Evolutionary conservation across 2,329 filamentous ascomycete genomes (phyloP).

Genomic region (Eutypella sp.): DNA sequence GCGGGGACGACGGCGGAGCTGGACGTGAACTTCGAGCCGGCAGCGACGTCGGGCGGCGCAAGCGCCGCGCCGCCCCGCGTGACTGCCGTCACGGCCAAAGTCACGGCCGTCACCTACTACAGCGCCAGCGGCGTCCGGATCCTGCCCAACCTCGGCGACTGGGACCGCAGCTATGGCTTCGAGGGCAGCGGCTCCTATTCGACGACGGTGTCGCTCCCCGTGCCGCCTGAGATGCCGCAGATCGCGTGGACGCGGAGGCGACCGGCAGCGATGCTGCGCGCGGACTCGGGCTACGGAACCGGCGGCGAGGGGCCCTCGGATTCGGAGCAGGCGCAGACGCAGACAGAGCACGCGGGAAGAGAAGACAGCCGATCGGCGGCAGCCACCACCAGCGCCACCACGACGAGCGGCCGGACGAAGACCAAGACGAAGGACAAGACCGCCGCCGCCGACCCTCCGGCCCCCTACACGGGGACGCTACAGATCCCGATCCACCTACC

Average conservation of each 20-base stretch:
- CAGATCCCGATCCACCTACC: conserved; percentile 46
- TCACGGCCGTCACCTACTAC: conserved; percentile 49
- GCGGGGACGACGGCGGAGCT: conserved; percentile 39
- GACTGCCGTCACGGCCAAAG: conserved; percentile 43
- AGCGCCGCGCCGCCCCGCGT: conserved; percentile 43
- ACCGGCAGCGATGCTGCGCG: conserved; percentile 31
- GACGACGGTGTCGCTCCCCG: conserved; percentile 35
- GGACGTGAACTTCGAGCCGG: conserved; percentile 43
- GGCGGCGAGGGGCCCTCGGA: conserved; percentile 35
- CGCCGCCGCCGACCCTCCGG: conserved; percentile 15
- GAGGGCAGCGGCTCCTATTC: conserved; percentile 43
- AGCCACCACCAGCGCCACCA: neutral
- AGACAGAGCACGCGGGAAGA: conserved; percentile 1
- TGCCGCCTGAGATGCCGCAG: conserved; percentile 29
- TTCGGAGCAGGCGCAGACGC: conserved; percentile 20
- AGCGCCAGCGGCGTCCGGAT: conserved; percentile 38
- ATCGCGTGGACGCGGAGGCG: conserved; percentile 39
- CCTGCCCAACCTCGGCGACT: conserved; percentile 47
- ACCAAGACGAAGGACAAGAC: conserved; percentile 9
- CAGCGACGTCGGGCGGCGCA: conserved; percentile 33
- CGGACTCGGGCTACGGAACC: conserved; percentile 51
- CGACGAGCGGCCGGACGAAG: conserved; percentile 13
- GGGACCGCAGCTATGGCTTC: conserved; percentile 30
- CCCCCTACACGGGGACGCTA: conserved; percentile 38
- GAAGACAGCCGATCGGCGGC: neutral